Percentiles rank a stretch among this genome's conserved stretches.
These are phyloP conservation scores for Vachellia collinsii DNA, from an alignment of 306 rosid species.

Conservation along the genomic window DNA sequence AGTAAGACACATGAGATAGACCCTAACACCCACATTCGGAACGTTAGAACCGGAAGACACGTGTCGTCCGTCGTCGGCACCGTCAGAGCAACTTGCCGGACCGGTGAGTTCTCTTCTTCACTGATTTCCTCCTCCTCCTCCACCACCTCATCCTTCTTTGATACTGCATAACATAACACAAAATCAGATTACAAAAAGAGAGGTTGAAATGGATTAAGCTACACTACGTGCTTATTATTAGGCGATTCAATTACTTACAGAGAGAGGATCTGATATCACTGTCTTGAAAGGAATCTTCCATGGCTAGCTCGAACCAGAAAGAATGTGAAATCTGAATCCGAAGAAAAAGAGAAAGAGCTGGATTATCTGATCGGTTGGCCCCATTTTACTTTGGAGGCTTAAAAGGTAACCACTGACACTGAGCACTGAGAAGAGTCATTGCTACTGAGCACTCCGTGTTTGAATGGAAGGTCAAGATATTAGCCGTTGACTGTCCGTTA, in stretches of 20 bases:
- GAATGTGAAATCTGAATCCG: not conserved
- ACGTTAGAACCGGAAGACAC: conserved; percentile 71
- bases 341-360: not conserved
- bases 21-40: conserved; percentile 92
- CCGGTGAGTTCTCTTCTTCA: conserved; percentile 65
- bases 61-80: conserved; percentile 77
- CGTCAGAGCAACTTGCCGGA: conserved; percentile 84
- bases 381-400: not conserved
- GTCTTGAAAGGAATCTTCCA: conserved; percentile 33
- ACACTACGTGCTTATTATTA: no score
- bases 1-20: conserved; percentile 66
- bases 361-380: not conserved
- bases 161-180: conserved; percentile 4
- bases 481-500: conserved; percentile 1
- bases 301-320: not conserved
- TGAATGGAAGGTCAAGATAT: not conserved
- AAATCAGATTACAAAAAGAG: not conserved
- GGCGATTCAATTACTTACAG: conserved; percentile 25
- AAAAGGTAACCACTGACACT: no score
- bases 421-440: not conserved
- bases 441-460: not conserved
- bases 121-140: not conserved
- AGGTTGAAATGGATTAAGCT: not conserved
- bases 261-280: conserved; percentile 43
- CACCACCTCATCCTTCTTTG: not conserved